Percentiles rank a stretch among this genome's conserved stretches.
Conservation (phyloP, 306 rosid genomes). For the Sicyos edulis region DNA sequence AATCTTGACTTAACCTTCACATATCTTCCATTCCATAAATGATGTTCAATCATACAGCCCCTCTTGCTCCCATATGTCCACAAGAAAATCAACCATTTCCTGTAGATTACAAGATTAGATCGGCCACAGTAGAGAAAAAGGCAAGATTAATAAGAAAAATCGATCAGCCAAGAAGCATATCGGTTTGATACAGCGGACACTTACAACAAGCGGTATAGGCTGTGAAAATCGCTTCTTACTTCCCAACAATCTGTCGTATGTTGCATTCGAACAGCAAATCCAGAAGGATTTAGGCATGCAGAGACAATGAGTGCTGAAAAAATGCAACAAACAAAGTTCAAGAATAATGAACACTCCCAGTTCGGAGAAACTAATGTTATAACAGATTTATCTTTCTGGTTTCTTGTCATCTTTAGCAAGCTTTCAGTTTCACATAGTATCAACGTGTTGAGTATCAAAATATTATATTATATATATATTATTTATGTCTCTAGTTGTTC, state of each 20-base stretch:
- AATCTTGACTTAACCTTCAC: conserved; percentile 23
- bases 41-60: no score
- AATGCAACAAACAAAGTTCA: conserved; percentile 30
- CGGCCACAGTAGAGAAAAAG: not conserved
- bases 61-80: no score
- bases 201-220: conserved; percentile 73
- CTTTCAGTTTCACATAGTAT: not conserved
- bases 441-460: no score
- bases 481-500: no score
- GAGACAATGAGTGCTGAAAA: conserved; percentile 53
- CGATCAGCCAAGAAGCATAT: not conserved
- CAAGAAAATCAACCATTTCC: no score
- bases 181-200: conserved; percentile 20
- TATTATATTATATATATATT: no score
- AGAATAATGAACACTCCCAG: conserved; percentile 23
- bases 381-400: conserved; percentile 4
- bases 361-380: conserved; percentile 17
- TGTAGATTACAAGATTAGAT: conserved; percentile 24
- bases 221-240: conserved; percentile 82
- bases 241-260: conserved; percentile 74
- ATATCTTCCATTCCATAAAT: conserved; percentile 24
- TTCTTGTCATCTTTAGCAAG: conserved; percentile 3
- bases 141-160: not conserved
- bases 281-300: conserved; percentile 44
- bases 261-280: conserved; percentile 87